phyloP scores from a whole-genome alignment of 306 rosid genomes.

The Corylus avellana region DNA sequence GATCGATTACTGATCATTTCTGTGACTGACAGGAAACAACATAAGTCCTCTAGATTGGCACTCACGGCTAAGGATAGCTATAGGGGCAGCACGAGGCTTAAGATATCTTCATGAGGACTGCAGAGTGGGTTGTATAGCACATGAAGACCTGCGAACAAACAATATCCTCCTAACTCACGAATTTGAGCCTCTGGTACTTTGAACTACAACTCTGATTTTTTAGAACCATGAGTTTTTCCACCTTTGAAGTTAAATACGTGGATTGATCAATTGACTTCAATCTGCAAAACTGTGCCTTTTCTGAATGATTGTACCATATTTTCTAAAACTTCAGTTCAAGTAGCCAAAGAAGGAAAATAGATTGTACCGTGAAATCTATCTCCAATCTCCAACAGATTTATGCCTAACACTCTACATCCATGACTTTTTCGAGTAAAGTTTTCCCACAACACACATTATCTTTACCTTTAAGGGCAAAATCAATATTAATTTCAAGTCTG shows the following conservation, averaged over 20 bases:
- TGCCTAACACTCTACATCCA: too few relatives aligned
- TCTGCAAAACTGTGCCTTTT: background rate
- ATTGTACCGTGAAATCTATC: too few relatives aligned
- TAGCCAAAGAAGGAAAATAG: too few relatives aligned
- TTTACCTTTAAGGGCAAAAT: background rate
- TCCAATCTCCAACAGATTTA: too few relatives aligned
- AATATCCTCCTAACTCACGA: slow-evolving; percentile 92
- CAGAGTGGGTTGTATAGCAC: slow-evolving; percentile 92
- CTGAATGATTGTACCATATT: background rate
- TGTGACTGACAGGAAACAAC: slow-evolving; percentile 53
- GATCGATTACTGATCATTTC: slow-evolving; percentile 12
- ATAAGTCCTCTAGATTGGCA: slow-evolving; percentile 59
- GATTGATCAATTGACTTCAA: background rate
- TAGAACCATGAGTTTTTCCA: background rate
- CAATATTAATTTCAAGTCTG: background rate
- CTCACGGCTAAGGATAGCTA: slow-evolving; percentile 77
- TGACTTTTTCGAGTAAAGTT: too few relatives aligned
- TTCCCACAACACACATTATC: background rate
- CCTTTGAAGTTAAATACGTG: background rate
- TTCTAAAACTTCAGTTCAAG: background rate
- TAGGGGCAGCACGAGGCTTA: slow-evolving; percentile 83
- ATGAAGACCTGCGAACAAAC: slow-evolving; percentile 83
- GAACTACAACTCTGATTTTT: background rate
- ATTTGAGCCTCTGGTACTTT: slow-evolving; percentile 81
- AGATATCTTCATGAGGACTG: slow-evolving; percentile 98